A percentile compares a stretch with the other conserved stretches of the same genome.
phyloP scores from a whole-genome alignment of 2,329 filamentous ascomycete species.

The Aspergillus hortae region DNA sequence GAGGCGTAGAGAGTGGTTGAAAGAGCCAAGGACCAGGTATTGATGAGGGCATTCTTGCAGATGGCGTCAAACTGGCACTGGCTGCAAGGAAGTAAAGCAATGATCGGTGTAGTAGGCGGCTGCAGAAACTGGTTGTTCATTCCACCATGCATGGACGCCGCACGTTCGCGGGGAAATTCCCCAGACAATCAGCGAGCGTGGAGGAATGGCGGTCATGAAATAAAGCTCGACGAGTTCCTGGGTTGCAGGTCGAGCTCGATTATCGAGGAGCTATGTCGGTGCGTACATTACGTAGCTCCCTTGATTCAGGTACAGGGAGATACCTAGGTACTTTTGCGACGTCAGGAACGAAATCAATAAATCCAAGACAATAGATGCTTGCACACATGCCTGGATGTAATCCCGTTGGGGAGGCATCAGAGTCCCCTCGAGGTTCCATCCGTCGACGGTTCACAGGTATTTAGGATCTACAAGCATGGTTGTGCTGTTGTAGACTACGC shows the following conservation, averaged over 20 bases:
- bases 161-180: background rate
- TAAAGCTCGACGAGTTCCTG: background rate
- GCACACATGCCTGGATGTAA: background rate
- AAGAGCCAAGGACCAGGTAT: too few relatives aligned
- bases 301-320: background rate
- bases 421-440: background rate
- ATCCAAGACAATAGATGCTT: background rate
- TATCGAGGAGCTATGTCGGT: background rate
- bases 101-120: too few relatives aligned
- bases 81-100: background rate
- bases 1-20: background rate
- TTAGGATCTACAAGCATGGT: conserved; percentile 6
- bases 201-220: background rate
- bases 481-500: background rate
- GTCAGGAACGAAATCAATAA: background rate
- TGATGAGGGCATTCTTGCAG: background rate
- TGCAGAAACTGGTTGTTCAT: too few relatives aligned
- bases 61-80: background rate
- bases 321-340: background rate
- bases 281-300: background rate
- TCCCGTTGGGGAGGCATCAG: background rate
- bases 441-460: conserved; percentile 5
- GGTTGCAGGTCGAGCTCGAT: background rate
- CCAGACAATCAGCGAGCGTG: background rate
- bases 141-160: background rate